Percentiles rank a stretch among this genome's conserved stretches.
phyloP scores from a whole-genome alignment of 768 basidiomycete genomes.

The Rhizopogon roseolus region DNA sequence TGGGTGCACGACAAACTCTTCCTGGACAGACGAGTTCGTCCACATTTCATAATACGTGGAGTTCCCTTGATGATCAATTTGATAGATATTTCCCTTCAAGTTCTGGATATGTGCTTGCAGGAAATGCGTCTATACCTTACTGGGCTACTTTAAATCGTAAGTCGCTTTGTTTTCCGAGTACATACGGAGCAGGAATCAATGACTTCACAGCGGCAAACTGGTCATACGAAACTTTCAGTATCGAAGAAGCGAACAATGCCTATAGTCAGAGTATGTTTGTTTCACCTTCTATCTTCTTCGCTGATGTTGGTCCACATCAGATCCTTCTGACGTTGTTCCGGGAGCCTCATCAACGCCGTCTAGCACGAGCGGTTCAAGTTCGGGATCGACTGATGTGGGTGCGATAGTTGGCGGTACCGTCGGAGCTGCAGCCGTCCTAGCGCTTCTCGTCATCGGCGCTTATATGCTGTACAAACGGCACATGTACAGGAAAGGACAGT shows the following conservation, averaged over 20 bases:
- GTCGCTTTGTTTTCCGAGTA: conserved; percentile 9
- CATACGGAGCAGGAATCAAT: background rate
- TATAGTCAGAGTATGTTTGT: conserved; percentile 7
- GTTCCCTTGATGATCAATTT: background rate
- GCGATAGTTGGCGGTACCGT: conserved; percentile 19
- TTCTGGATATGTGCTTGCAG: conserved; percentile 26
- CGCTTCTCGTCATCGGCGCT: conserved; percentile 12
- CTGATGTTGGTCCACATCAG: background rate
- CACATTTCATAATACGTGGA: background rate
- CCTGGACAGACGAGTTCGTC: background rate
- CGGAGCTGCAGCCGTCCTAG: conserved; percentile 12
- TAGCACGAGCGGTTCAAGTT: background rate
- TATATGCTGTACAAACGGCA: conserved; percentile 12
- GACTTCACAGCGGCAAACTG: conserved; percentile 30
- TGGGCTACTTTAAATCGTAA: conserved; percentile 47
- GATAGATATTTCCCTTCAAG: conserved; percentile 37
- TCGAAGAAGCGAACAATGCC: conserved; percentile 18
- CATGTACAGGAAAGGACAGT: background rate
- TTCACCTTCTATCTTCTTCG: conserved; percentile 1
- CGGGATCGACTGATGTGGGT: conserved; percentile 3
- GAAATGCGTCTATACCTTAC: conserved; percentile 34
- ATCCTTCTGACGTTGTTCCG: background rate
- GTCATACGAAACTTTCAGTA: conserved; percentile 24
- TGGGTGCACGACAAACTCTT: background rate
- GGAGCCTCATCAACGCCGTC: background rate